Percentiles rank a stretch among this genome's conserved stretches.
Evolutionary conservation across 2,329 filamentous ascomycete species (phyloP).

Genomic region (Trichocomaceae sp.): DNA sequence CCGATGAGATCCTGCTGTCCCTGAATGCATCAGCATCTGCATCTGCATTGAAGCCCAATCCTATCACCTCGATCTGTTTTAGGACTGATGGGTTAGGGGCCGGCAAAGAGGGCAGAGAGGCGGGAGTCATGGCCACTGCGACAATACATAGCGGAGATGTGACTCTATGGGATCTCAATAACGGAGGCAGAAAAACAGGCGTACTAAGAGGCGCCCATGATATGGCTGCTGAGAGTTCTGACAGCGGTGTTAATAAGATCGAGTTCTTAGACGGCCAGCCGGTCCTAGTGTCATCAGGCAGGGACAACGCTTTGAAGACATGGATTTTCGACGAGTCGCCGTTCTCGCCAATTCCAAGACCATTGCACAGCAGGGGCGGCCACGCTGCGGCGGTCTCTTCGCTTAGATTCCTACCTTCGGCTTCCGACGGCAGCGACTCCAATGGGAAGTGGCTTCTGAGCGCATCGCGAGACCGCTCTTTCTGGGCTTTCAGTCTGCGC

Average conservation of each 20-base stretch:
- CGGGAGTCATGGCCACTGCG: constrained; percentile 91
- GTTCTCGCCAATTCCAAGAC: constrained; percentile 77
- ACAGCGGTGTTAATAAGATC: constrained; percentile 70
- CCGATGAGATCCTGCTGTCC: constrained; percentile 65
- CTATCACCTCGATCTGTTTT: constrained; percentile 80
- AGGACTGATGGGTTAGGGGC: constrained; percentile 83
- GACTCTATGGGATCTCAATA: constrained; percentile 92
- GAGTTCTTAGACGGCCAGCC: constrained; percentile 88
- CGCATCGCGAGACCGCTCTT: constrained; percentile 77
- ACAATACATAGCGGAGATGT: constrained; percentile 75
- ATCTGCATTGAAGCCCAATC: constrained; percentile 42
- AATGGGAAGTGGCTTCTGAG: constrained; percentile 92
- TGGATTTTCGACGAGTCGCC: constrained; percentile 95
- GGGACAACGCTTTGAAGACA: constrained; percentile 88
- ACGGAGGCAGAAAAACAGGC: constrained; percentile 77
- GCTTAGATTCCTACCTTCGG: constrained; percentile 76
- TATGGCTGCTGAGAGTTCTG: constrained; percentile 48
- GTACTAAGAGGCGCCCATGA: constrained; percentile 84
- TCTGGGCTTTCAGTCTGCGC: constrained; percentile 95
- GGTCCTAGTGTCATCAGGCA: constrained; percentile 80
- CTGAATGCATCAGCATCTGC: constrained; percentile 58
- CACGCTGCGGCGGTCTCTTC: constrained; percentile 81
- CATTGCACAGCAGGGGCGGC: constrained; percentile 77
- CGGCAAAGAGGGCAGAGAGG: constrained; percentile 73
- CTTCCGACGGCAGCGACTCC: constrained; percentile 81